Evolutionary conservation across 1,284 basidiomycete species (phyloP).

Genomic region (Volvariella surrecta): DNA sequence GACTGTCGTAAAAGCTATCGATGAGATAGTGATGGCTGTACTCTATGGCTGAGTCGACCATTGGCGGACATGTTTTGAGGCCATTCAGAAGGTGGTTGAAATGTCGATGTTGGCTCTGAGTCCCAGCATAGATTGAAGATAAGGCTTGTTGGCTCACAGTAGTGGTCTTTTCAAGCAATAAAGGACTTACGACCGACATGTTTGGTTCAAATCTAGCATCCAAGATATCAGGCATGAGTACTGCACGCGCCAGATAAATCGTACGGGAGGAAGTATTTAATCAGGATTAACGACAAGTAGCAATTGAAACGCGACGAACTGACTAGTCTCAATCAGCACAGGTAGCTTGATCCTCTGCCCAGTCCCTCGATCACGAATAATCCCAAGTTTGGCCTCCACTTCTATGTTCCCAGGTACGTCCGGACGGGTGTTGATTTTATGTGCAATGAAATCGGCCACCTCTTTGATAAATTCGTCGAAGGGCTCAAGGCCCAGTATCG

Average conservation of each 20-base stretch:
- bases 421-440: conserved; percentile 49
- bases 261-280: background rate
- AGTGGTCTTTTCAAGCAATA: no score
- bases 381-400: conserved; percentile 92
- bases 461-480: conserved; percentile 91
- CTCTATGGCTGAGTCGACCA: conserved; percentile 47
- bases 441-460: conserved; percentile 86
- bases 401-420: conserved; percentile 48
- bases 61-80: conserved; percentile 47
- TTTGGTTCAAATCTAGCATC: conserved; percentile 85
- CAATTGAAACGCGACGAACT: conserved; percentile 9
- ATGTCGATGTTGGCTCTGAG: conserved; percentile 75
- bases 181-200: conserved; percentile 70
- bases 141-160: no score
- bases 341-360: conserved; percentile 63
- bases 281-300: conserved; percentile 5
- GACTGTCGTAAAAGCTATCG: conserved; percentile 76
- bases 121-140: background rate
- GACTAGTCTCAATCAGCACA: conserved; percentile 82
- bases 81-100: conserved; percentile 84
- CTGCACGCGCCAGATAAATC: conserved; percentile 21
- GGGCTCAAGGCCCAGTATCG: conserved; percentile 88
- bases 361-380: conserved; percentile 54
- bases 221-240: conserved; percentile 38
- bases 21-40: conserved; percentile 77